Base-by-base conservation (phyloP, 768 basidiomycete species). In the Sarcodon sp. region DNA sequence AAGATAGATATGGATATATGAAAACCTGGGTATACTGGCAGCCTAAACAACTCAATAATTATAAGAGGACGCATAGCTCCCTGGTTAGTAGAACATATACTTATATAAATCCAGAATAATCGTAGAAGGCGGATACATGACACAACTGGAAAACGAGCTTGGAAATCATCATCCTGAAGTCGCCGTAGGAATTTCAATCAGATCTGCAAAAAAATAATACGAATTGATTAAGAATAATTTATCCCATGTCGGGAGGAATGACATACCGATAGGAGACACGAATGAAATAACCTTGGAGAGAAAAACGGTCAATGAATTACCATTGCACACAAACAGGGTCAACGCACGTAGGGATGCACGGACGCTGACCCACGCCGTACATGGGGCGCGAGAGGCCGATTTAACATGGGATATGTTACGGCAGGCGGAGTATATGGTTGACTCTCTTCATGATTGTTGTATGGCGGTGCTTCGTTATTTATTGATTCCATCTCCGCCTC, bases 201-300 rank as follows among this genome's bases (percentile, higher is more conserved):
- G 27, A 41, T 41, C 39, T 41, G 27, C 13, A 41, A 8, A 41
- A 10, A 16, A 15, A 27, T 8, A 16, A 15, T 9, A 38, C 18
- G 18, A 38, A 38, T 38, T 5, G 18, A 41, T 41, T 13, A 41
- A 27, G 39, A 13, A 15, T 13, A 15, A 27, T 16, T 27, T 13
- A 15, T 15, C 27, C n/a, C 45, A 31, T 34, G 33, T 33, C 7
- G 13, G 33, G 34, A 3, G 10, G 39, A 35, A n/a, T 11, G 7
- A 50, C 63, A 45, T 38, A 66, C 64, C 64, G 43, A 69, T 69
- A 8, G 67, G 67, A 10, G 66, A 67, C 37, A 66, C 67, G 50
- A 65, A 69, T 38, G 57, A 64, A 50, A 57, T 62, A n/a, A 63
- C 61, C 63, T 66, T 49, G 27, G 45, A 35, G 18, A 13, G 44